Evolutionary conservation across 768 basidiomycete species (phyloP).

Genomic region (Phylloporus sp.): DNA sequence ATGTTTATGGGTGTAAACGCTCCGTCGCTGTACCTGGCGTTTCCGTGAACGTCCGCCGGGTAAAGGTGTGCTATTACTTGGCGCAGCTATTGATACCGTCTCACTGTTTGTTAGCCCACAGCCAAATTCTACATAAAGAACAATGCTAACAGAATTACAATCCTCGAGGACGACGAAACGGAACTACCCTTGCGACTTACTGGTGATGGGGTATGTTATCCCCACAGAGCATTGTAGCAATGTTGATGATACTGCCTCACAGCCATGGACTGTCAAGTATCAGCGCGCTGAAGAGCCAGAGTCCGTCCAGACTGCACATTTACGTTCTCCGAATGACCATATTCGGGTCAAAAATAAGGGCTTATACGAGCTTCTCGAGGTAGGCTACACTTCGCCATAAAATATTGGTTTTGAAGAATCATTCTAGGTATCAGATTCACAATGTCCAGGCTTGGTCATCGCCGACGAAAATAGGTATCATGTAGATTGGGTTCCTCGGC

Average conservation of each 20-base stretch:
- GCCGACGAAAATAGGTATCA: slow-evolving; percentile 57
- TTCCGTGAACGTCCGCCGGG: slow-evolving; percentile 77
- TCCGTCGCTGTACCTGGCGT: slow-evolving; percentile 72
- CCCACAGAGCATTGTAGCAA: neutral
- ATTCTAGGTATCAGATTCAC: slow-evolving; percentile 69
- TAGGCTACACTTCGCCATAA: slow-evolving; percentile 27
- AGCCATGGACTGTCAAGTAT: slow-evolving; percentile 91
- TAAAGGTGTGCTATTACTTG: slow-evolving; percentile 50
- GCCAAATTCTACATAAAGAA: slow-evolving; percentile 77
- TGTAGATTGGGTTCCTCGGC: slow-evolving; percentile 79
- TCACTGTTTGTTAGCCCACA: slow-evolving; percentile 56
- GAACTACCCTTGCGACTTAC: slow-evolving; percentile 81
- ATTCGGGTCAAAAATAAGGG: slow-evolving; percentile 75
- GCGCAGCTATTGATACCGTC: neutral
- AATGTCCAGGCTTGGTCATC: slow-evolving; percentile 76
- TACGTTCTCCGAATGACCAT: slow-evolving; percentile 65
- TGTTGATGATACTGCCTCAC: slow-evolving; percentile 2
- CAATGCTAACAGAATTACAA: slow-evolving; percentile 51
- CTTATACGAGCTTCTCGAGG: slow-evolving; percentile 68
- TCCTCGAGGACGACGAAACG: slow-evolving; percentile 71
- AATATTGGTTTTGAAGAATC: neutral
- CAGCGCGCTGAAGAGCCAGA: slow-evolving; percentile 46
- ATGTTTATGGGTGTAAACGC: slow-evolving; percentile 83
- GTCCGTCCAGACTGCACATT: slow-evolving; percentile 36
- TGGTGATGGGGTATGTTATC: slow-evolving; percentile 73